Conservation (phyloP, 805 yeast genomes). For the Spathaspora passalidarum region DNA sequence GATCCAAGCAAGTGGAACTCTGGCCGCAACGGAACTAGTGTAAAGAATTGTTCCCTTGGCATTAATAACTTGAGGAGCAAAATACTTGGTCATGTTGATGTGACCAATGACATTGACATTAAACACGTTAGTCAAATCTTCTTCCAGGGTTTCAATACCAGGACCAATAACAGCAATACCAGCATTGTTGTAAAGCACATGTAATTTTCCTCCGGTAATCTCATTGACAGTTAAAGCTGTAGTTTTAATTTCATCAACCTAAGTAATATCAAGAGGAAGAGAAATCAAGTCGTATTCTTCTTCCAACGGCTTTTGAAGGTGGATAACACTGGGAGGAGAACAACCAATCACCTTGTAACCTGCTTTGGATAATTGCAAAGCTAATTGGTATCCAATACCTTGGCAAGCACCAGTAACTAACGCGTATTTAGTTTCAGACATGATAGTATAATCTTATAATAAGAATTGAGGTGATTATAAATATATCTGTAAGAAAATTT, state of each 20-base stretch:
- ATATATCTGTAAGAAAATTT: neutral
- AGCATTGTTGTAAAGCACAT: slow-evolving; percentile 40
- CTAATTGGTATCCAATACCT: slow-evolving; percentile 53
- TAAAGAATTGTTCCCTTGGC: slow-evolving; percentile 34
- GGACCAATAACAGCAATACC: slow-evolving; percentile 30
- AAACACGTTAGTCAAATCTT: slow-evolving; percentile 16
- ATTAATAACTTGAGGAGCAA: slow-evolving; percentile 26
- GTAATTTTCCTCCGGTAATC: slow-evolving; percentile 26
- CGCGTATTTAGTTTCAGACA: slow-evolving; percentile 10
- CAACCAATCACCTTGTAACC: slow-evolving; percentile 37
- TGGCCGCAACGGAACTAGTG: slow-evolving; percentile 32
- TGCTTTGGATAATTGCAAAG: slow-evolving; percentile 38
- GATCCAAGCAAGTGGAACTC: slow-evolving; percentile 29
- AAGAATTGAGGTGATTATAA: neutral
- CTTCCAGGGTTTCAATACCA: slow-evolving; percentile 26
- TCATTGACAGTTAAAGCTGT: slow-evolving; percentile 20
- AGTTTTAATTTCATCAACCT: slow-evolving; percentile 21
- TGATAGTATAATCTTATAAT: no score
- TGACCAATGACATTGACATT: slow-evolving; percentile 39
- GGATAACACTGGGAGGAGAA: slow-evolving; percentile 18
- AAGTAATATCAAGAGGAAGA: slow-evolving; percentile 35
- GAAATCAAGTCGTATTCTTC: slow-evolving; percentile 26
- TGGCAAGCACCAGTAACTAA: slow-evolving; percentile 55
- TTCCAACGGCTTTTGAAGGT: slow-evolving; percentile 22
- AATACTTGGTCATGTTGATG: slow-evolving; percentile 29